Evolutionary conservation across 116 monocot species (phyloP).

Genomic region (Papilionanthe hybrid): DNA sequence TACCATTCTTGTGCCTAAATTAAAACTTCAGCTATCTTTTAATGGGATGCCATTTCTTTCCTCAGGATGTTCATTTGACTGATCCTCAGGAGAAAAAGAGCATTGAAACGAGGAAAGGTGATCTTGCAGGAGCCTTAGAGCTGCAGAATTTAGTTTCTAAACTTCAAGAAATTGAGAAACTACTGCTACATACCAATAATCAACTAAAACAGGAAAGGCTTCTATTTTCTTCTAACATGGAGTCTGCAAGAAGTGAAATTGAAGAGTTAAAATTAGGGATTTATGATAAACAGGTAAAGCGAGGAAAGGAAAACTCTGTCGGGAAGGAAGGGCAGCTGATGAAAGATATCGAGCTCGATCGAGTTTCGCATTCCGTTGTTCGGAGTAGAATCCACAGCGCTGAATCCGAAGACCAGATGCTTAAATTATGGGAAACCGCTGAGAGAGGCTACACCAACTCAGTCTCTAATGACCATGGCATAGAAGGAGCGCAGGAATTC

Average conservation of each 20-base stretch:
- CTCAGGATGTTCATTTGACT: conserved; percentile 16
- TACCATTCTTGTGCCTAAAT: neutral
- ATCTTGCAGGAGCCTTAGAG: conserved; percentile 21
- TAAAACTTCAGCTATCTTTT: neutral
- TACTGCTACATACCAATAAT: conserved; percentile 16
- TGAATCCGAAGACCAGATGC: conserved; percentile 72
- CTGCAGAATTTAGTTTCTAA: conserved; percentile 34
- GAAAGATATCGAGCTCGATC: conserved; percentile 91
- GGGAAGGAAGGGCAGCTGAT: conserved; percentile 34
- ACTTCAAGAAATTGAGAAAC: conserved; percentile 38
- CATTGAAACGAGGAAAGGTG: conserved; percentile 9
- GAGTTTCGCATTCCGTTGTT: conserved; percentile 22
- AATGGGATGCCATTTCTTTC: neutral
- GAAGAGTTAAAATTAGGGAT: conserved; percentile 2
- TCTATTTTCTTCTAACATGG: conserved; percentile 10
- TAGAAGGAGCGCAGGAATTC: conserved; percentile 31
- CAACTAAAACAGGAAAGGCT: conserved; percentile 20
- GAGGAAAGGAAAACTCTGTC: conserved; percentile 19
- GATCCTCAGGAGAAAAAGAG: neutral
- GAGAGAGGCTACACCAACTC: conserved; percentile 34
- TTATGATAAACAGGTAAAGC: neutral
- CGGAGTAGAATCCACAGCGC: conserved; percentile 9
- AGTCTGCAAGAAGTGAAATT: conserved; percentile 17
- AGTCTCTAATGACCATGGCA: conserved; percentile 14
- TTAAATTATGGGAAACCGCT: conserved; percentile 72